Base-by-base conservation (phyloP, 2,329 filamentous ascomycete genomes). In the Penicillium sp. region DNA sequence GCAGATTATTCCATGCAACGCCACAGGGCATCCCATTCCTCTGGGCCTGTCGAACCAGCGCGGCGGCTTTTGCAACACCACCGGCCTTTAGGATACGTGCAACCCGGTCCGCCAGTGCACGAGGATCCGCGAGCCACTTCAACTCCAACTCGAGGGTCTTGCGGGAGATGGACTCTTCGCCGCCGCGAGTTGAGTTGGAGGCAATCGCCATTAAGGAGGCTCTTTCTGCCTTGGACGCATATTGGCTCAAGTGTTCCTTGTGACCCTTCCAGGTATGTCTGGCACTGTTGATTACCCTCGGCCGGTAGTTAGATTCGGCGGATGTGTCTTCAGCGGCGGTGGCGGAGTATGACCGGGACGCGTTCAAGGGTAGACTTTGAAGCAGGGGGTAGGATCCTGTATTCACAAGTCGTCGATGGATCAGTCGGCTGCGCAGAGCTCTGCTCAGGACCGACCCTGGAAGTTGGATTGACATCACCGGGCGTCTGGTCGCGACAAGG, bases 1-100 rank as follows among this genome's bases (percentile, higher is more conserved):
- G 84, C 36, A 95, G 69, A 62, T 87, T 80, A 68, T 97, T 97
- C 90, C 91, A 98, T 48, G 86, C 83, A 47, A 94, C 89, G 3
- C 80, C 74, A 53, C 85, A 82, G 47, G 82, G 72, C 54, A 79
- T 75, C 0, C 74, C 67, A 55, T 77, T 81, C 65, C 83, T 89
- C n/a, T 67, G 60, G 20, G 85, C 85, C 56, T 78, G 74, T 47
- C 85, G 81, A 29, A 85, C 79, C 49, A 95, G 66, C 16, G 80
- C 72, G 34, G 85, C 67, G 22, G 89, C 89, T 60, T 88, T 82
- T 2, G 82, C 79, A 29, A 78, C 77, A 26, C 82, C 74, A 34
- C 78, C 78, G 48, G 78, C 75, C 4, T 64, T 65, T 39, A 97
- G 72, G 14, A 81, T 73, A 40, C 74, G 72, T 43, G 74, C 73